phyloP scores from a whole-genome alignment of 139 green algal species.

The Parachlorella kessleri region DNA sequence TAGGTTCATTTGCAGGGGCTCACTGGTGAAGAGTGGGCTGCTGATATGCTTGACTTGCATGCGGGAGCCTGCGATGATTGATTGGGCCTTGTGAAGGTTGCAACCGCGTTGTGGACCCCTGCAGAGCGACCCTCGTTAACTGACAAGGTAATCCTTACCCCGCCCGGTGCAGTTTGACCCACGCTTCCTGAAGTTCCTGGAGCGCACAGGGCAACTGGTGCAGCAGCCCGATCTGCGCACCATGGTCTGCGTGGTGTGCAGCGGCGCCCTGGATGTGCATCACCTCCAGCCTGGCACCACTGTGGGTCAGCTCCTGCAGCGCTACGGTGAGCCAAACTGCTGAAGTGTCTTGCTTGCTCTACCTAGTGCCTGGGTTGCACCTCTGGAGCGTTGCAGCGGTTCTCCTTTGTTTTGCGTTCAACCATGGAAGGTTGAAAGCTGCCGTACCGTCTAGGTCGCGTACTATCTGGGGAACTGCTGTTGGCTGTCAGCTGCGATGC shows the following conservation, averaged over 20 bases:
- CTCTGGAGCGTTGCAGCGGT: no score
- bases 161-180: not conserved
- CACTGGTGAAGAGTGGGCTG: conserved; percentile 30
- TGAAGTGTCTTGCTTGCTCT: not conserved
- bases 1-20: no score
- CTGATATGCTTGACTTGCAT: no score
- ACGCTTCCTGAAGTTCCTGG: not conserved
- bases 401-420: no score
- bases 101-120: no score
- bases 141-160: no score
- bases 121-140: no score
- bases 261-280: not conserved
- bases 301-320: not conserved
- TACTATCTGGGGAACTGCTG: not conserved
- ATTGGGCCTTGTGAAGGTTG: no score
- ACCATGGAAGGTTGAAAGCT: not conserved
- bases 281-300: not conserved
- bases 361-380: no score
- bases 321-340: not conserved
- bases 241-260: not conserved
- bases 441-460: not conserved
- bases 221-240: not conserved
- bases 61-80: no score
- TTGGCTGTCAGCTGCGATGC: not conserved
- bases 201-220: not conserved